These are phyloP conservation scores for Cetraspora pellucida DNA, from an alignment of 192 early-diverging fungal genomes.

Conservation along the genomic window DNA sequence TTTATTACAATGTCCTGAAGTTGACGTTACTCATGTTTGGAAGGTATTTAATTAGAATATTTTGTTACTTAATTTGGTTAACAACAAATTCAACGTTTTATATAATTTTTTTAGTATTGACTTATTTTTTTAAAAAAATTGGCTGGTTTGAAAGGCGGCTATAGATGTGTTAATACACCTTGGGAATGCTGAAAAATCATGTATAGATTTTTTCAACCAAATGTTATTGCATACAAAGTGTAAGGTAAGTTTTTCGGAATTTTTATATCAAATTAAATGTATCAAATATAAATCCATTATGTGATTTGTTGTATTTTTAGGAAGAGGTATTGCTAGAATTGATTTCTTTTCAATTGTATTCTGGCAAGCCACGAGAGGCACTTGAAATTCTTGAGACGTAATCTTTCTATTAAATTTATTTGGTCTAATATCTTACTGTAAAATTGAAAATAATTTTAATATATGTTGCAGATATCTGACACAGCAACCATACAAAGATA, in stretches of 20 bases:
- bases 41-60: not conserved
- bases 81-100: too few species aligned
- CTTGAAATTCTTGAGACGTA: constrained; percentile 27
- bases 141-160: too few species aligned
- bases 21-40: constrained; percentile 10
- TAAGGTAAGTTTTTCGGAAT: not conserved
- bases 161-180: not conserved
- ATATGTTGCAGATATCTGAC: constrained; percentile 12
- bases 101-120: too few species aligned
- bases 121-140: not conserved
- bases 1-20: constrained; percentile 13
- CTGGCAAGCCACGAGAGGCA: not conserved
- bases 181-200: not conserved
- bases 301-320: not conserved
- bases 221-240: not conserved
- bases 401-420: not conserved
- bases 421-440: not conserved
- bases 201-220: constrained; percentile 15
- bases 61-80: too few species aligned
- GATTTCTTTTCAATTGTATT: constrained; percentile 17
- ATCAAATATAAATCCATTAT: not conserved
- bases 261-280: not conserved
- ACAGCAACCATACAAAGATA: not conserved
- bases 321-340: constrained; percentile 13
- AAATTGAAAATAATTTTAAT: not conserved